Percentiles rank a stretch among this genome's conserved stretches.
These are phyloP conservation scores for Pichia pseudocactophila DNA, from an alignment of 805 yeast genomes.

Conservation along the genomic window DNA sequence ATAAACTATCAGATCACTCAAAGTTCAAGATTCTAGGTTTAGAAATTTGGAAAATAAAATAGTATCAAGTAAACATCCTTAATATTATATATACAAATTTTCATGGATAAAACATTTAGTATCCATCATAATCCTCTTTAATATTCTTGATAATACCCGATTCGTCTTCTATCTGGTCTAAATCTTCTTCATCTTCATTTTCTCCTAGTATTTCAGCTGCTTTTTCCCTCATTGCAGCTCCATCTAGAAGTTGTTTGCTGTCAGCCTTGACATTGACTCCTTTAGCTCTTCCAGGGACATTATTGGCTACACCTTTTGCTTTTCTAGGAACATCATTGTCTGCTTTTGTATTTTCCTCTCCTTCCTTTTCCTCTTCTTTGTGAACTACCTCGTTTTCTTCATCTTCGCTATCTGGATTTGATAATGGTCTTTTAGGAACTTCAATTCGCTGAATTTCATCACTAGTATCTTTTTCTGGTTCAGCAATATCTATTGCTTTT, in stretches of 20 bases:
- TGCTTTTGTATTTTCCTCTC: neutral
- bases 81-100: neutral
- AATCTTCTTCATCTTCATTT: slow-evolving; percentile 2
- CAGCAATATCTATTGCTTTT: neutral
- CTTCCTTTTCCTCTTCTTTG: neutral
- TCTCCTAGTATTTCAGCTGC: neutral
- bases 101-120: neutral
- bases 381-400: neutral
- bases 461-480: neutral
- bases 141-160: slow-evolving; percentile 2
- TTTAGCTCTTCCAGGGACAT: neutral
- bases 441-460: no score
- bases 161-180: slow-evolving; percentile 3
- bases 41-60: slow-evolving; percentile 74
- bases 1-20: slow-evolving; percentile 42
- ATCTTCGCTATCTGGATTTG: neutral
- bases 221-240: neutral
- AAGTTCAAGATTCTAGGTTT: slow-evolving; percentile 69
- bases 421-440: neutral
- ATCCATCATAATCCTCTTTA: slow-evolving; percentile 4
- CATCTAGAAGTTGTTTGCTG: neutral
- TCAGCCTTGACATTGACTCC: neutral
- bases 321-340: neutral
- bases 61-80: no score
- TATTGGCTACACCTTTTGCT: neutral